Base-by-base conservation (phyloP, 2,329 filamentous ascomycete genomes). In the Xylariaceae sp. region DNA sequence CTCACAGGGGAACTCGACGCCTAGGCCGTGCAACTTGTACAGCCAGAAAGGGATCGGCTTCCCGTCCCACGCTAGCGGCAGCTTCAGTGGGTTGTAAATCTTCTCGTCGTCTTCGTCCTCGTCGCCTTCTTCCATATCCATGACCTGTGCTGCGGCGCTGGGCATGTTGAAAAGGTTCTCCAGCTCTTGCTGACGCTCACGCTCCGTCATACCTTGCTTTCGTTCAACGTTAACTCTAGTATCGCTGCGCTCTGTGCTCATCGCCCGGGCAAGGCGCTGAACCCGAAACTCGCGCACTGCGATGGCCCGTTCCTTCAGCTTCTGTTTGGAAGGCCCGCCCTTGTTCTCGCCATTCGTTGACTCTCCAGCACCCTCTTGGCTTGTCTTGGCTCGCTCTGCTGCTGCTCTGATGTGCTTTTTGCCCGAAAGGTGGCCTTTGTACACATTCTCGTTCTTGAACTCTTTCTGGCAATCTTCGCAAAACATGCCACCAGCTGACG, bases 11-110 rank as follows among this genome's bases (percentile, higher is more conserved):
- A 95, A 94, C 50, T 98, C 92, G 10, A 94, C 88, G 7, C 92
- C 92, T 17, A 98, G 67, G 2, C 92, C 92, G 55, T 98, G 92
- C 12, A 98, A 72, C 49, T 95, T 92, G 70, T 96, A 98, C 12
- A 98, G 73, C 92, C 92, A 98, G 67, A 92, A 98, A 0, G 93
- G 92, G 50, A 98, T 98, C 0, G 93, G 92, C 56, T 98, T 98
- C 49, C 93, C 92, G 47, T 98, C 92, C 93, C 93, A 98, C 3
- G 87, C 90, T 6, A 98, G 72, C 0, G 92, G 92, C 2, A 98
- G 71, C 56, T 98, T 98, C 45, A 98, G 72, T 0, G 92, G 92
- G 58, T 98, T 98, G 69, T 96, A 95, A 39, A 96, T 84, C 55
- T 80, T 89, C 44, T 94, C 88, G 27, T 90, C 85, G 24, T 79